Percentiles rank a stretch among this genome's conserved stretches.
These are phyloP conservation scores for Choiromyces venosus DNA, from an alignment of 495 filamentous ascomycete species.

Conservation along the genomic window DNA sequence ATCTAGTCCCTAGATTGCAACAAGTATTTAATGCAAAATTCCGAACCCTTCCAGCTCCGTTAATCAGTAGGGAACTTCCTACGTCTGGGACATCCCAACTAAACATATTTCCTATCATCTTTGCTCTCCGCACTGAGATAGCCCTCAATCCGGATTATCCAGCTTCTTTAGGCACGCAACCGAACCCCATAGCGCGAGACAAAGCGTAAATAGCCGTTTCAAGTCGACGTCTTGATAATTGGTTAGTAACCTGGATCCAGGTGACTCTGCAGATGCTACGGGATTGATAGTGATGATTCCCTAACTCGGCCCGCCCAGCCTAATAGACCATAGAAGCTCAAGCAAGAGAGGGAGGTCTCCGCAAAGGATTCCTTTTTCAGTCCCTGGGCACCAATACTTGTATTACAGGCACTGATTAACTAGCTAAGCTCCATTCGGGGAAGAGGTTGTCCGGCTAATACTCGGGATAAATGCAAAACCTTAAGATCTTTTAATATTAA, in stretches of 20 bases:
- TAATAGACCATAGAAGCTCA: not conserved
- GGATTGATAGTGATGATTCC: not conserved
- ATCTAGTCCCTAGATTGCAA: not conserved
- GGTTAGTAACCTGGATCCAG: not conserved
- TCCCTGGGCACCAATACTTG: too few relatives aligned
- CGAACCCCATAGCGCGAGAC: too few relatives aligned
- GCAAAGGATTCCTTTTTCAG: not conserved
- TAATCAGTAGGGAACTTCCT: not conserved
- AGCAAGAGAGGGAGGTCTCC: not conserved
- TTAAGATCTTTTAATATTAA: not conserved
- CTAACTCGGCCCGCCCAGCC: not conserved
- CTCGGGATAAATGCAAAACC: not conserved
- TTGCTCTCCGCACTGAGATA: too few relatives aligned
- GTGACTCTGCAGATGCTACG: not conserved
- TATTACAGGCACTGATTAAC: not conserved
- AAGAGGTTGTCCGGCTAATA: not conserved
- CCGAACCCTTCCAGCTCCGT: not conserved
- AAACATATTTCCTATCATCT: too few relatives aligned
- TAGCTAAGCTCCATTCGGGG: not conserved
- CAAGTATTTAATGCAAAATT: too few relatives aligned
- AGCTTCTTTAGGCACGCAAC: too few relatives aligned
- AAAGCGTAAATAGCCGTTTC: not conserved
- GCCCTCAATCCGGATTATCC: too few relatives aligned
- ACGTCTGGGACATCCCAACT: not conserved
- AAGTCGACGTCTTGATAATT: not conserved